Evolutionary conservation across 495 filamentous ascomycete genomes (phyloP).

Genomic region (Geopyxis carbonaria): DNA sequence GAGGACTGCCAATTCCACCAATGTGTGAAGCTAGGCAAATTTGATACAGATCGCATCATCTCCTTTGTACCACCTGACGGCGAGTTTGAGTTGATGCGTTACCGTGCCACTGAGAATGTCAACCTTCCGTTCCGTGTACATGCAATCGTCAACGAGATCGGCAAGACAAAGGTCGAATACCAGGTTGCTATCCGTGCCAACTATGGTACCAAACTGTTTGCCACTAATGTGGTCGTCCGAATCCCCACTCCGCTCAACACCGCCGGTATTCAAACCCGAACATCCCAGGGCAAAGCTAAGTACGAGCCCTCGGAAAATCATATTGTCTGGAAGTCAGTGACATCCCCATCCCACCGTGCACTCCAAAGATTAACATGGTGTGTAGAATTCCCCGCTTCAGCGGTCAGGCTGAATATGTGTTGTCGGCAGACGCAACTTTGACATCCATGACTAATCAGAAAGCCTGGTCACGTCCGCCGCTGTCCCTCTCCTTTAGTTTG

Average conservation of each 20-base stretch:
- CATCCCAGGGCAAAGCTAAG: slow-evolving; percentile 88
- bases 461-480: slow-evolving; percentile 84
- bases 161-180: slow-evolving; percentile 96
- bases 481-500: slow-evolving; percentile 79
- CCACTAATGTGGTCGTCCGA: slow-evolving; percentile 89
- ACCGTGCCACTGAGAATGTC: slow-evolving; percentile 98
- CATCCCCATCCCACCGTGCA: not conserved
- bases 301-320: slow-evolving; percentile 97
- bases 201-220: slow-evolving; percentile 89
- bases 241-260: slow-evolving; percentile 96
- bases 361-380: not conserved
- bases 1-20: slow-evolving; percentile 99
- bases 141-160: slow-evolving; percentile 92
- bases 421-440: slow-evolving; percentile 82
- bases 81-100: slow-evolving; percentile 98
- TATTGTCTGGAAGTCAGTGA: slow-evolving; percentile 74
- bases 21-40: slow-evolving; percentile 93
- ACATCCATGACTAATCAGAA: slow-evolving; percentile 98
- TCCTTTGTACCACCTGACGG: slow-evolving; percentile 95
- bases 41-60: slow-evolving; percentile 94
- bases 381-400: slow-evolving; percentile 69
- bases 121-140: slow-evolving; percentile 98
- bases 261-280: slow-evolving; percentile 81
- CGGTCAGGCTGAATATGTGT: slow-evolving; percentile 83
- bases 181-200: slow-evolving; percentile 95